Evolutionary conservation across 2,329 filamentous ascomycete genomes (phyloP).

Genomic region (Podosphaera aphanis): DNA sequence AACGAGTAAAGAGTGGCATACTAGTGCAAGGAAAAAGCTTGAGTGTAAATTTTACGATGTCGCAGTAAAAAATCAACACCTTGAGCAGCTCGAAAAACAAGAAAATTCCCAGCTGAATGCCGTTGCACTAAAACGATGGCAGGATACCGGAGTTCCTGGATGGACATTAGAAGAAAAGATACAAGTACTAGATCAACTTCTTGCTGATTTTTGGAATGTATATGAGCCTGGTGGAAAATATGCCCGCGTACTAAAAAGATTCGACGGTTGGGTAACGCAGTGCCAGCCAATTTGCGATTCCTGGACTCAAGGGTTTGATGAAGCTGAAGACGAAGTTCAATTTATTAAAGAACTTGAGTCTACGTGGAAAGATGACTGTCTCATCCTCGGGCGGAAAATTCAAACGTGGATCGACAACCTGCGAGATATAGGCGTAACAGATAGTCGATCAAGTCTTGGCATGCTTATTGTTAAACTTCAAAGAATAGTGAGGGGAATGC

Average conservation of each 20-base stretch:
- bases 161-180: conserved; percentile 29
- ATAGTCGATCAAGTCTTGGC: conserved; percentile 20
- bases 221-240: conserved; percentile 33
- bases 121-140: conserved; percentile 28
- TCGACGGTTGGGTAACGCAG: conserved; percentile 33
- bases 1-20: conserved; percentile 27
- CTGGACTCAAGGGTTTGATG: conserved; percentile 15
- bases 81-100: conserved; percentile 17
- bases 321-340: conserved; percentile 18
- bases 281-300: conserved; percentile 25
- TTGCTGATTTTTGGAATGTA: conserved; percentile 33
- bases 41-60: conserved; percentile 21
- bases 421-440: conserved; percentile 19
- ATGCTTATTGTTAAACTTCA: conserved; percentile 25
- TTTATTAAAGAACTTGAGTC: conserved; percentile 32
- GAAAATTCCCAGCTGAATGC: conserved; percentile 29
- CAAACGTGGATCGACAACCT: conserved; percentile 29
- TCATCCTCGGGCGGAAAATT: conserved; percentile 27
- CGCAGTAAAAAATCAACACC: conserved; percentile 20
- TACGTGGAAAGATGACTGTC: conserved; percentile 35
- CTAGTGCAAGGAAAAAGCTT: conserved; percentile 28
- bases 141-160: conserved; percentile 12
- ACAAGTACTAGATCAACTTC: conserved; percentile 30
- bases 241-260: conserved; percentile 27
- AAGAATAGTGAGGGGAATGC: conserved; percentile 31